A percentile compares a stretch with the other conserved stretches of the same genome.
Evolutionary conservation across 208 protist species (phyloP).

Genomic region (Leishmania mexicana): DNA sequence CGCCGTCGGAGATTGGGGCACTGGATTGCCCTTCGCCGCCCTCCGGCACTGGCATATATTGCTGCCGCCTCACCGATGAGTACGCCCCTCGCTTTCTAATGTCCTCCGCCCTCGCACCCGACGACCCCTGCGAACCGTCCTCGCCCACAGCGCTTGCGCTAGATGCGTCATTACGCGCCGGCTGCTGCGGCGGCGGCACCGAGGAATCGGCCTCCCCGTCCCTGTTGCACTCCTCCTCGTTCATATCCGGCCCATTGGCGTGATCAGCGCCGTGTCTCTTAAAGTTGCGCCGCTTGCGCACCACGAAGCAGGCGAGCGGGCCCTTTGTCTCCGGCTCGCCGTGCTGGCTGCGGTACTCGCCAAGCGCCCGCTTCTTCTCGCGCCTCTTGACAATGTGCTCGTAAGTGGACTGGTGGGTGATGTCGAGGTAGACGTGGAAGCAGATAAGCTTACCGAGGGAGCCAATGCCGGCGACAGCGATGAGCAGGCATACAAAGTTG

Average conservation of each 20-base stretch:
- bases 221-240: not conserved
- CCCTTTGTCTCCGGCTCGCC: conserved; percentile 8
- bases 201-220: not conserved
- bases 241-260: not conserved
- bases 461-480: conserved; percentile 37
- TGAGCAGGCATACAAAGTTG: conserved; percentile 52
- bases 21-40: not conserved
- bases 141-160: not conserved
- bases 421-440: conserved; percentile 78
- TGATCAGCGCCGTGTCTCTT: conserved; percentile 44
- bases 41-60: conserved; percentile 8
- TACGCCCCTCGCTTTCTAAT: conserved; percentile 7
- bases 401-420: conserved; percentile 68
- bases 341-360: conserved; percentile 27
- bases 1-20: not conserved
- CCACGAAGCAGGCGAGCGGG: conserved; percentile 36
- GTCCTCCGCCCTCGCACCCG: not conserved
- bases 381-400: conserved; percentile 77
- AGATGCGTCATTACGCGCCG: not conserved
- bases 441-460: conserved; percentile 72
- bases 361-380: conserved; percentile 46
- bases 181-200: not conserved
- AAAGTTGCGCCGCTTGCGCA: conserved; percentile 77
- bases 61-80: not conserved
- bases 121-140: not conserved